Evolutionary conservation across 192 early-diverging fungal genomes (phyloP), one percentile per base, ranked within the genome.

Genomic region (Podila epicladia): DNA sequence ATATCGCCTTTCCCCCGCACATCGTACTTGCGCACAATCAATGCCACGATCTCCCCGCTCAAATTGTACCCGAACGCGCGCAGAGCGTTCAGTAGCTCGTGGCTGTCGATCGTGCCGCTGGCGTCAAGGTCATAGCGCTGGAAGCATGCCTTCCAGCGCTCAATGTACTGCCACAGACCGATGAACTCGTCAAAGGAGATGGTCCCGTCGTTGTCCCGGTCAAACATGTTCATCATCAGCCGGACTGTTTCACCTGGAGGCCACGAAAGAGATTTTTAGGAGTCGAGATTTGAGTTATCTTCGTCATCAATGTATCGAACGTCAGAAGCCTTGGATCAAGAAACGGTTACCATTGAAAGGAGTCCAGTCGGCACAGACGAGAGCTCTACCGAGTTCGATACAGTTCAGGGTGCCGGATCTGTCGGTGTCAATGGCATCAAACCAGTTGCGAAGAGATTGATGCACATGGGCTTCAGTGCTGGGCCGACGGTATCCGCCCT

Each of bases 101-200:
- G 65, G 31, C 73, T 74, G 69, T 92, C 90, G 61, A 93, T 93
- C 51, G 87, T 91, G 41, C 91, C 91, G n/a, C 87, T 88, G 60
- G 84, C 85, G 69, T 93, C 91, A 5, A 82, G 83, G 63, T 93
- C 92, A 50, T 90, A 93, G 15, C 74, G 82, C 62, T 85, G 86
- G 82, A 92, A 93, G 66, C 91, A 90, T 12, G 82, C 65, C 73
- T 90, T 91, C 92, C 92, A 93, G 38, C 92, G 89, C 60, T 90
- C 86, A 55, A 92, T 92, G 70, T 92, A 93, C 72, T 78, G 82
- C 90, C 90, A 92, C 20, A 92, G 82, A 7, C 88, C 87, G 48
- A 84, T 82, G 53, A 93, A 93, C 68, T 93, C 92, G 37, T 87
- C 70, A 73, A 92, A 93, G 62, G 73, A 79, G 58, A 93, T 90